These are phyloP conservation scores for Colletotrichum tanaceti DNA, from an alignment of 2,329 filamentous ascomycete species.

Conservation along the genomic window DNA sequence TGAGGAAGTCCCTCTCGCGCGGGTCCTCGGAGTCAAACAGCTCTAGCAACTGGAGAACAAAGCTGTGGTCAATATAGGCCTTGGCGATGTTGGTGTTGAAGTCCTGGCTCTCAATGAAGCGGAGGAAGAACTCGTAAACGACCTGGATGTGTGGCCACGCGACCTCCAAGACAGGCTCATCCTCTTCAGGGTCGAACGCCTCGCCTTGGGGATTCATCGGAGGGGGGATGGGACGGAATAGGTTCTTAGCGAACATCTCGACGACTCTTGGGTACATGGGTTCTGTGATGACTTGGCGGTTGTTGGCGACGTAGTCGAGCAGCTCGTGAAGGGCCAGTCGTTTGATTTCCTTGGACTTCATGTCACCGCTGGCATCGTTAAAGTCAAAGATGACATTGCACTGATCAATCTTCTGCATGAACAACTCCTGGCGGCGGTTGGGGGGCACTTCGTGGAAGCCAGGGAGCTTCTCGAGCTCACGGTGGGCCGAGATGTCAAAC, in stretches of 20 bases:
- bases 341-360: conserved; percentile 99
- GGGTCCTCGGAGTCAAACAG: conserved; percentile 98
- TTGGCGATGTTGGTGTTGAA: conserved; percentile 99
- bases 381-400: conserved; percentile 99
- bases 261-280: conserved; percentile 99
- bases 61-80: conserved; percentile 97
- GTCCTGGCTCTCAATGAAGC: conserved; percentile 99
- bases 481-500: conserved; percentile 96
- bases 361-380: conserved; percentile 96
- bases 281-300: conserved; percentile 97
- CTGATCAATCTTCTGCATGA: conserved; percentile 99
- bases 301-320: conserved; percentile 98
- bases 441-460: conserved; percentile 98
- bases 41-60: conserved; percentile 96
- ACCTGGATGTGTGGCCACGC: conserved; percentile 99
- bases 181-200: conserved; percentile 97
- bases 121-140: conserved; percentile 98
- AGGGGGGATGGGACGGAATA: conserved; percentile 96
- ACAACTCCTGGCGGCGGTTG: conserved; percentile 92
- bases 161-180: conserved; percentile 96
- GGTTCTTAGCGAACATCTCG: conserved; percentile 99
- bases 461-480: conserved; percentile 95
- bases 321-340: conserved; percentile 94
- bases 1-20: conserved; percentile 94
- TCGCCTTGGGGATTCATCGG: conserved; percentile 98